Conservation (phyloP, 2,329 filamentous ascomycete genomes). For the Capronia epimyces region DNA sequence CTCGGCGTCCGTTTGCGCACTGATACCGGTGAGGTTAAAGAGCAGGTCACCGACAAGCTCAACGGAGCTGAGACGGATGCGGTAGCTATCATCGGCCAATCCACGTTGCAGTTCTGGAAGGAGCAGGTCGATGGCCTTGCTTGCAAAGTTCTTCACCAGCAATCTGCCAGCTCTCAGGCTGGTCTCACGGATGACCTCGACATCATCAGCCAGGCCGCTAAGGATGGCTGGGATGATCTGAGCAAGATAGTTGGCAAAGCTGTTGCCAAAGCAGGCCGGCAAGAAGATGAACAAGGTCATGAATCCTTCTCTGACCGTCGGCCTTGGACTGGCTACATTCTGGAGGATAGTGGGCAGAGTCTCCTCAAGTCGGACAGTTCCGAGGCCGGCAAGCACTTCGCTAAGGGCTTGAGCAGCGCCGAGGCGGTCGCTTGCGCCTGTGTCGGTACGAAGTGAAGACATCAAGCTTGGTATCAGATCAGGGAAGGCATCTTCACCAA, state of each 20-base stretch:
- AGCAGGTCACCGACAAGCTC: slow-evolving; percentile 93
- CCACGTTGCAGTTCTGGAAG: slow-evolving; percentile 93
- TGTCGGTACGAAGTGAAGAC: slow-evolving; percentile 95
- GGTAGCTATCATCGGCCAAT: slow-evolving; percentile 93
- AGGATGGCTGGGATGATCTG: slow-evolving; percentile 95
- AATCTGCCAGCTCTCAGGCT: slow-evolving; percentile 87
- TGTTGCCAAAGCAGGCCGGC: slow-evolving; percentile 97
- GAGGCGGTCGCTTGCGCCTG: slow-evolving; percentile 88
- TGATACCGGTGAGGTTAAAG: slow-evolving; percentile 96
- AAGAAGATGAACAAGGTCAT: slow-evolving; percentile 99
- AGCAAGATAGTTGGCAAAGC: slow-evolving; percentile 90
- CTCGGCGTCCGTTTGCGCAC: slow-evolving; percentile 66
- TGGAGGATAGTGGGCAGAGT: slow-evolving; percentile 93
- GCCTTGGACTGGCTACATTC: slow-evolving; percentile 85
- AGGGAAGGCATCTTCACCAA: slow-evolving; percentile 91
- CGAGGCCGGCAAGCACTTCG: slow-evolving; percentile 91
- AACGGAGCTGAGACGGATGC: slow-evolving; percentile 95
- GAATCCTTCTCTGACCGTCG: slow-evolving; percentile 91
- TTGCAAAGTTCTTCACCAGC: slow-evolving; percentile 96
- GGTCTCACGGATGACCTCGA: slow-evolving; percentile 96
- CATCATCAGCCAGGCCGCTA: slow-evolving; percentile 86
- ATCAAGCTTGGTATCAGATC: slow-evolving; percentile 97
- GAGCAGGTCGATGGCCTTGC: slow-evolving; percentile 86
- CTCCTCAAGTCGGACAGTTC: slow-evolving; percentile 87
- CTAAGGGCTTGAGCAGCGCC: slow-evolving; percentile 94